Evolutionary conservation across 2,329 filamentous ascomycete genomes (phyloP), one percentile per base, ranked within the genome.

Genomic region (Aureobasidium mangrovei): DNA sequence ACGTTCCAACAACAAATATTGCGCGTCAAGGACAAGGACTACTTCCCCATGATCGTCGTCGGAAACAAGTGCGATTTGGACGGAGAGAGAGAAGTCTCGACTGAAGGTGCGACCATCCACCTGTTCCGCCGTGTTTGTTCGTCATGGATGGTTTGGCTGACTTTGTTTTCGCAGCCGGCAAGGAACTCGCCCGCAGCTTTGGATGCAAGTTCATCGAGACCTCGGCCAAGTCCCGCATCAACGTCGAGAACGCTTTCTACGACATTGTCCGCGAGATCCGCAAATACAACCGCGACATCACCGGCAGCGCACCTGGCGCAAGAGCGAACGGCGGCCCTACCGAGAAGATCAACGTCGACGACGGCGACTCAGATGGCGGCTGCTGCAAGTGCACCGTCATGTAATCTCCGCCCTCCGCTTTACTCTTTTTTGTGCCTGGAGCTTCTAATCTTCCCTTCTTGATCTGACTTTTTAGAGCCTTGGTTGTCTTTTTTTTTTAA

Each of bases 11-110:
- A 97, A 78, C 93, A 98, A 74, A 98, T 98, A 69, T 79, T 98
- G 63, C 79, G 93, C 64, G 93, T 98, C 65, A 98, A 98, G 81
- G 93, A 97, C 77, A 55, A 55, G 82, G 93, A 98, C 75, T 95
- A 96, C 72, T 98, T 98, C 78, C 93, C 93, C 64, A 97, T 98
- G 78, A 95, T 97, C 56, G 88, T 98, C 43, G 93, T 97, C 40
- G 93, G 90, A 64, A 98, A 98, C 82, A 98, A 98, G 80, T 96
- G 91, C 75, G 93, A 98, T 88, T 76, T 98, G 70, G 91, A 96
- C 67, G 78, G 79, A 64, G 91, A 98, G 74, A 83, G 93, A 67
- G 87, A 91, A 66, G 93, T 98, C 57, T 86, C 88, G 60, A 85
- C 86, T 76, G 85, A 94, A 82, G 91, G 91, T 95, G 80, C 60